A percentile compares a stretch with the other conserved stretches of the same genome.
Conservation (phyloP, 2,329 filamentous ascomycete species). For the Colletotrichum tamarilloi region DNA sequence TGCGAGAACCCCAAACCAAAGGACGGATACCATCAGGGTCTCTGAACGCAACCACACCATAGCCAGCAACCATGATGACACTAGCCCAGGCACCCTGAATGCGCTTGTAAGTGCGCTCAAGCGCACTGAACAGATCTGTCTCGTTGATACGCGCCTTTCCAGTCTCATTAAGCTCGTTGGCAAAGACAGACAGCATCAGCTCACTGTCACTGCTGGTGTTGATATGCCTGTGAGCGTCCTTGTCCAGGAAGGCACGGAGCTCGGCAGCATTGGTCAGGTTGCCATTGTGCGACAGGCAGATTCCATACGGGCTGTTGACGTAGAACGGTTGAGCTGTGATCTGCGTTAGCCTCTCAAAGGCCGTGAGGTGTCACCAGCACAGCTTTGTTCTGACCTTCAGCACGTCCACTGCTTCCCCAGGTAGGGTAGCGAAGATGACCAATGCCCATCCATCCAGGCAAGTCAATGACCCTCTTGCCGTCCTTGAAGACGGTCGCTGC, state of each 20-base stretch:
- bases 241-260: conserved; percentile 77
- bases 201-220: conserved; percentile 48
- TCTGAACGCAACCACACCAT: conserved; percentile 82
- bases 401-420: conserved; percentile 69
- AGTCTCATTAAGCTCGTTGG: conserved; percentile 82
- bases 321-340: conserved; percentile 81
- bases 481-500: conserved; percentile 87
- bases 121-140: conserved; percentile 79
- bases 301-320: conserved; percentile 63
- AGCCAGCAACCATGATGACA: conserved; percentile 84
- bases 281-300: conserved; percentile 77
- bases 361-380: background rate
- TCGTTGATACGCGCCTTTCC: conserved; percentile 84
- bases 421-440: conserved; percentile 91
- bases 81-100: conserved; percentile 84
- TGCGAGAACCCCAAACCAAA: conserved; percentile 79
- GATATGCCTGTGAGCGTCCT: conserved; percentile 85
- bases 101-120: conserved; percentile 77
- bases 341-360: conserved; percentile 73
- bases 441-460: conserved; percentile 52
- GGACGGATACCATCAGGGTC: conserved; percentile 78
- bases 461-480: conserved; percentile 60
- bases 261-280: conserved; percentile 84
- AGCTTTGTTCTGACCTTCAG: background rate
- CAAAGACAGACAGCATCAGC: conserved; percentile 68